Evolutionary conservation across 768 basidiomycete species (phyloP).

Genomic region (Naganishia antarctica): DNA sequence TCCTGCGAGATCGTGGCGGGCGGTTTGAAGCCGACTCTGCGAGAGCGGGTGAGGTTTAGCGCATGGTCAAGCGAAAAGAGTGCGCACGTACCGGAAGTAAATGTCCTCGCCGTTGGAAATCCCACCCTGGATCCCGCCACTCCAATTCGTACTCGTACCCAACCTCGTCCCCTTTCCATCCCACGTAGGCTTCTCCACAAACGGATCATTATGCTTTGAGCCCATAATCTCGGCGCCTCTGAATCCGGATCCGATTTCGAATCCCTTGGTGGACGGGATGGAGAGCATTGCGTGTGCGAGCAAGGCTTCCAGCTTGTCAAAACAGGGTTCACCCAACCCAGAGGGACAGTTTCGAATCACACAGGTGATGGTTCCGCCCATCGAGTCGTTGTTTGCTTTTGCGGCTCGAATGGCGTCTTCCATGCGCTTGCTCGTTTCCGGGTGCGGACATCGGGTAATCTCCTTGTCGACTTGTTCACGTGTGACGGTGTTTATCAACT

Average conservation of each 20-base stretch:
- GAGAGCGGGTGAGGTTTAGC: background rate
- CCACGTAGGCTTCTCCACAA: conserved; percentile 46
- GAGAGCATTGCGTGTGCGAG: conserved; percentile 98
- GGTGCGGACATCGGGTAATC: conserved; percentile 81
- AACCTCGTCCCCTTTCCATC: conserved; percentile 51
- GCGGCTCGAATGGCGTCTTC: conserved; percentile 88
- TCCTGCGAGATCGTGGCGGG: conserved; percentile 94
- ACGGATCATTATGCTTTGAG: conserved; percentile 86
- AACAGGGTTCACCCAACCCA: conserved; percentile 93
- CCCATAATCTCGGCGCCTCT: conserved; percentile 89
- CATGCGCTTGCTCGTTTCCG: conserved; percentile 83
- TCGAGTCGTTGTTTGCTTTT: conserved; percentile 84
- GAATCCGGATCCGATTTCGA: conserved; percentile 97
- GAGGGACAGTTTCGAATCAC: conserved; percentile 84
- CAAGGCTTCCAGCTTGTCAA: conserved; percentile 95
- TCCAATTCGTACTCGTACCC: conserved; percentile 87
- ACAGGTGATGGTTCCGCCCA: conserved; percentile 96
- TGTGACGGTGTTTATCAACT: conserved; percentile 71
- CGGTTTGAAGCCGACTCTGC: conserved; percentile 91
- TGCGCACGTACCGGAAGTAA: conserved; percentile 74
- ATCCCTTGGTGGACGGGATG: conserved; percentile 96
- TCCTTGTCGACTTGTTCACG: conserved; percentile 84
- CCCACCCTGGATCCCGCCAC: conserved; percentile 94
- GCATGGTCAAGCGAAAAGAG: background rate
- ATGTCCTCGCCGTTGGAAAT: conserved; percentile 96